phyloP scores from a whole-genome alignment of 2,329 filamentous ascomycete species.

The Dactylonectria macrodidyma region DNA sequence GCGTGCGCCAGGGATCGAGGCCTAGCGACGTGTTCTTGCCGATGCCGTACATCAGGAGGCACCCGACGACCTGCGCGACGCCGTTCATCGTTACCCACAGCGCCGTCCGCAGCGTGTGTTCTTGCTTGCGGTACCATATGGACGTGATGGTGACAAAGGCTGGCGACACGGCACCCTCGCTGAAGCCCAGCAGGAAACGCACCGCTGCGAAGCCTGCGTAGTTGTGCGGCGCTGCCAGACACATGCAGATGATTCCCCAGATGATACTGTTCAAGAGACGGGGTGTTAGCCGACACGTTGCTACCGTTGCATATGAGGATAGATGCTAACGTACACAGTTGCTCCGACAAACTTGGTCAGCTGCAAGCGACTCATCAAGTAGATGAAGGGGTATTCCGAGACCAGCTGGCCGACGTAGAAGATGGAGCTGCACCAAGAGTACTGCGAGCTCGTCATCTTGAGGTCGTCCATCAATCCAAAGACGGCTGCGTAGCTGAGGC shows the following conservation, averaged over 20 bases:
- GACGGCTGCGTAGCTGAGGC: constrained; percentile 63
- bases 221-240: constrained; percentile 57
- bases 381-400: constrained; percentile 65
- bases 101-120: constrained; percentile 28
- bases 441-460: constrained; percentile 60
- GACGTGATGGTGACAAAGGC: constrained; percentile 32
- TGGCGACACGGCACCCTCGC: constrained; percentile 30
- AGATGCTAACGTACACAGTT: constrained; percentile 55
- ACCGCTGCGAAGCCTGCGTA: constrained; percentile 57
- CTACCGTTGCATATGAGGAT: neutral
- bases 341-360: constrained; percentile 65
- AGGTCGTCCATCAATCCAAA: constrained; percentile 64
- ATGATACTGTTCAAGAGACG: constrained; percentile 50
- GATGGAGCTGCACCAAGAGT: constrained; percentile 64
- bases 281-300: neutral
- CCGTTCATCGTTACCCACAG: constrained; percentile 35
- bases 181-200: constrained; percentile 60
- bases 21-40: constrained; percentile 53
- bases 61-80: constrained; percentile 30
- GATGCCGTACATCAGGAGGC: constrained; percentile 51
- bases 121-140: constrained; percentile 32
- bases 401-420: constrained; percentile 63
- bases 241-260: constrained; percentile 61
- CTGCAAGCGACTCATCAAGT: constrained; percentile 64
- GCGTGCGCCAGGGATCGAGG: constrained; percentile 61